Base-by-base conservation (phyloP, 2,329 filamentous ascomycete genomes). In the Sordariomycetes sp. region DNA sequence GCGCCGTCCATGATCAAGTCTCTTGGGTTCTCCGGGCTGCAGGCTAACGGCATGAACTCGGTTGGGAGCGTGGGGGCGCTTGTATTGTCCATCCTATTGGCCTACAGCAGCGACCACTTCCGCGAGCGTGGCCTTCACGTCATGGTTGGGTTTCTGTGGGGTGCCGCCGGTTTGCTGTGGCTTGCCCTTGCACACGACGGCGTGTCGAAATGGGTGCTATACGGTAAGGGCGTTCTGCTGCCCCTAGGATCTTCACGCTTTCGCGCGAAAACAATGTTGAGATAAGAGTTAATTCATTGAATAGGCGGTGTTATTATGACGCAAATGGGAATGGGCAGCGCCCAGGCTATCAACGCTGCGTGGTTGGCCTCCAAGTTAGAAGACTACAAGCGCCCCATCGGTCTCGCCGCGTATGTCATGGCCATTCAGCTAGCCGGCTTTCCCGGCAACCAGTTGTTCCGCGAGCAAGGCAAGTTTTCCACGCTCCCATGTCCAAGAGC, bases 291-390 rank as follows among this genome's bases (percentile, higher is more conserved):
- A 50, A 50, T 50, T 24, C n/a, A 20, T 14, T 24, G 18, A 56
- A 16, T 55, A 66, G 65, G 66, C 0, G 66, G 66, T 3, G 65
- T 69, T 0, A 64, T 69, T 0, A 68, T 66, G 66, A 68, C 65
- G 0, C 67, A 69, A 10, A 68, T 68, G 67, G 65, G 67, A 5
- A 69, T 69, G 66, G 67, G 66, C 10, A 67, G 59, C 11, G 67
- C 61, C 0, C 67, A 69, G 28, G 67, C 67, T 18, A 69, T 68
- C 54, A 68, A 62, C 12, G 67, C 66, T 10, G 67, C 67, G 3
- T 69, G 67, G 67, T 64, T 69, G 24, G 63, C 66, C 0, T 32
- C 66, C 0, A 68, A 69, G 32, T 67, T 69, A 65, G 59, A 64
- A 22, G 67, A 67, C 6, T 61, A 67, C 20, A 67, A 68, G 58